Conservation (phyloP, 257 asterid genomes). For the Haberlea rhodopensis region DNA sequence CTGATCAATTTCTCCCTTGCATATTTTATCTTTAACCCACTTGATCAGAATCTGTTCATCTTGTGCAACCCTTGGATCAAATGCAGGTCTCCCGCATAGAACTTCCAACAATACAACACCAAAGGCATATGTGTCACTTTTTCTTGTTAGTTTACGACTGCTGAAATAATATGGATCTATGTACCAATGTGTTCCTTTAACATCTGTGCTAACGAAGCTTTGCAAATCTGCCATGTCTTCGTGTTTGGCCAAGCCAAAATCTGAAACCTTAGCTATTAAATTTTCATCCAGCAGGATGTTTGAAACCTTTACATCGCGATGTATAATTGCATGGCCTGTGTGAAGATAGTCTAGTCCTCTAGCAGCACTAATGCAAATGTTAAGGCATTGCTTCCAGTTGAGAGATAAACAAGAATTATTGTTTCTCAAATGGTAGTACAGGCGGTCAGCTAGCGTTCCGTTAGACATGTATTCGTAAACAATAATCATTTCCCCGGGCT, state of each 20-base stretch:
- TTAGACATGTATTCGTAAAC: constrained; percentile 36
- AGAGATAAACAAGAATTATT: constrained; percentile 16
- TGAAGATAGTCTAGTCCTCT: constrained; percentile 40
- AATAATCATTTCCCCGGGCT: constrained; percentile 32
- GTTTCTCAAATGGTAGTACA: constrained; percentile 19
- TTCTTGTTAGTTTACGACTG: constrained; percentile 31
- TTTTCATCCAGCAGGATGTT: constrained; percentile 39
- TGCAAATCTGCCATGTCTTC: constrained; percentile 24
- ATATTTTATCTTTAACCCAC: constrained; percentile 34
- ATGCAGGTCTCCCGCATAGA: constrained; percentile 38
- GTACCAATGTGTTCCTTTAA: constrained; percentile 42
- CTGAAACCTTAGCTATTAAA: constrained; percentile 42
- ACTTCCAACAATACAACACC: constrained; percentile 46
- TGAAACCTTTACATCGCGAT: constrained; percentile 42
- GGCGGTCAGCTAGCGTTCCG: constrained; percentile 40
- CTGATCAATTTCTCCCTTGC: constrained; percentile 34
- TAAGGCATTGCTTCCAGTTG: constrained; percentile 33
- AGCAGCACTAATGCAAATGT: constrained; percentile 39
- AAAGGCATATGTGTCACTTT: constrained; percentile 40
- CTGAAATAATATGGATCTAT: constrained; percentile 38
- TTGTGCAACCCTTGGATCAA: constrained; percentile 29
- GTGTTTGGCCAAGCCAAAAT: constrained; percentile 44
- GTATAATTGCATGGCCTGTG: constrained; percentile 34
- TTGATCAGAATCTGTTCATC: constrained; percentile 28
- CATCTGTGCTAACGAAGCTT: constrained; percentile 32